Evolutionary conservation across 2,329 filamentous ascomycete species (phyloP), one percentile per base, ranked within the genome.

Genomic region (Venturia oleaginea): DNA sequence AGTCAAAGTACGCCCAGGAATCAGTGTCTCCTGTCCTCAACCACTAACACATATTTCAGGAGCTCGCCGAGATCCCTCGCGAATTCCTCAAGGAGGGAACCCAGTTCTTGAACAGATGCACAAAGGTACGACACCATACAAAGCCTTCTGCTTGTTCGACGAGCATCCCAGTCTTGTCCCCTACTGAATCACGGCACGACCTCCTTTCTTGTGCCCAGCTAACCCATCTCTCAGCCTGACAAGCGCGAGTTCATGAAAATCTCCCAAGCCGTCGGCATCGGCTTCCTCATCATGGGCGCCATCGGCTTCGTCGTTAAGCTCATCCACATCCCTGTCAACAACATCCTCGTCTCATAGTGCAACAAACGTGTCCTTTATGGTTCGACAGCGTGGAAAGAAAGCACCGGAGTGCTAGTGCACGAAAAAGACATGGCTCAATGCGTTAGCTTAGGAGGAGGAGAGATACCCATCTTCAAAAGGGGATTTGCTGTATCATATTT

Each of bases 221-320:
- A 54, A 48, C 42, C 15, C 61, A 34, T 51, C 60, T 51, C 32
- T 5, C 34, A 38, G 7, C 61, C 48, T 30, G 65, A 62, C 37
- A 54, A 43, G 38, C 43, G 55, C 43, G 24, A 59, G 37, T 64
- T 84, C 74, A 75, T 82, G 69, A 82, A 83, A 76, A 84, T 85
- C 72, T 81, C 79, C 68, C 83, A 85, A 77, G 86, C 86, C 67
- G 86, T 89, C 67, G 86, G 86, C 65, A 82, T 87, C 67, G 86
- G 86, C 66, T 89, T 89, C 77, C 75, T 89, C 67, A 82, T 88
- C 75, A 88, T 88, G 86, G 86, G 86, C 67, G 84, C 84, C 59
- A 86, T 88, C 65, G 86, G 86, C 67, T 89, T 88, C 76, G 76
- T 89, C 67, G 85, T 89, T 73, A 88, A 89, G 81, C 80, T 89